Evolutionary conservation across 306 rosid species (phyloP), one percentile per base, ranked within the genome.

Genomic region (Prunus salicina): DNA sequence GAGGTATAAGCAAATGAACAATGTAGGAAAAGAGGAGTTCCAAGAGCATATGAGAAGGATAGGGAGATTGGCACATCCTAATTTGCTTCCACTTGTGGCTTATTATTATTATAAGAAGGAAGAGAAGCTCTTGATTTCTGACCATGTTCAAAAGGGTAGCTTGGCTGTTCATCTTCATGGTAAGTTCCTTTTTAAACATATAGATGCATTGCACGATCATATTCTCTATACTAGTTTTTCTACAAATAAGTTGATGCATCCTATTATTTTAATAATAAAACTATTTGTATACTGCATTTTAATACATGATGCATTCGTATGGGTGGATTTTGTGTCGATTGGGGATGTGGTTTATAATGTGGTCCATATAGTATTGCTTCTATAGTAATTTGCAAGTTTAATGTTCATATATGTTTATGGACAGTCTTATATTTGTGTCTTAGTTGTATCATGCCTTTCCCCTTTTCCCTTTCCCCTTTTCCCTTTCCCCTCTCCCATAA

Each of bases 1-100:
- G 87, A 88, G 97, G 83, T 92, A 84, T 73, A 89, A 88, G 88
- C 93, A 91, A 71, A 91, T 96, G 98, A 96, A 92, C 87, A 91
- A 89, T 73, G 89, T 91, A n/a, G 89, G 89, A 2, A 88, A 52
- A 82, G 93, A 92, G 51, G 99, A 96, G 80, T 96, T 96, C 79
- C 86, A 91, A 11, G 91, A 88, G 46, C 96, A 92, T 63, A 91
- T 96, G 99, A 92, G 87, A 55, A 88, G 92, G 81, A 16, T 96
- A 19, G 99, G 99, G 73, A 88, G 88, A 81, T 77, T 96, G 82
- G 77, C 19, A 30, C 88, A 89, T 69, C 82, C 89, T 22, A 91
- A 89, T 45, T 58, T 96, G 82, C 97, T 89, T 84, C 93, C 99
- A 69, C 91, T 93, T 16, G 93, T 96, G 50, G 98, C 97, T 74